Evolutionary conservation across 2,329 filamentous ascomycete genomes (phyloP), one percentile per base, ranked within the genome.

Genomic region (Dryadomyces sulphureus): DNA sequence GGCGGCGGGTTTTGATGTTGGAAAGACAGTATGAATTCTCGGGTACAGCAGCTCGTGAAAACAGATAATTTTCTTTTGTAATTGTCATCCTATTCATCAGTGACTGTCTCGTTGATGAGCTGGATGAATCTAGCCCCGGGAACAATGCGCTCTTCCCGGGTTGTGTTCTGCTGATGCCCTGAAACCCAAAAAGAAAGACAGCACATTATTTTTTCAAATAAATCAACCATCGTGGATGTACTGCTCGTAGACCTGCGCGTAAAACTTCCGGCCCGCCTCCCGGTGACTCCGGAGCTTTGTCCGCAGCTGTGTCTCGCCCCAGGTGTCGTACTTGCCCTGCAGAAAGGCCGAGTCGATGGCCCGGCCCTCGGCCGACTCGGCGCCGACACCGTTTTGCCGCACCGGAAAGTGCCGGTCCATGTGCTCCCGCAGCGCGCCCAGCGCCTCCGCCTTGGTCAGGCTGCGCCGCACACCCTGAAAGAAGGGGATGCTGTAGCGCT

Each of bases 241-340:
- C 51, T 58, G 60, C 2, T 72, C 65, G 55, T 63, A 72, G 0
- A 75, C 65, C 34, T 67, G 60, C 0, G 53, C 47, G 46, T 74
- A 73, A 48, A 70, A 72, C 52, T 54, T 65, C 48, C 45, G 58
- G 4, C 70, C 71, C 16, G 70, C 68, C 46, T 67, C 62, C 3
- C 64, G 59, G 55, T 74, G 70, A 46, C 70, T 73, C 12, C 70
- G 59, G 11, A 73, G 63, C 56, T 75, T 75, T 2, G 69, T 75
- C 46, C 72, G 59, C 36, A 75, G 54, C 56, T 74, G 70, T 6
- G 67, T 65, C 55, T 74, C 72, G 0, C 71, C 72, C 69, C 71
- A 73, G 0, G 70, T 74, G 44, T 72, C 65, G 48, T 73, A 74
- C 35, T 60, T 62, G 0, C 69, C 69, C 12, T 57, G 61, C 32